These are phyloP conservation scores for Plectranthus barbatus DNA, from an alignment of 257 asterid species.

Conservation along the genomic window DNA sequence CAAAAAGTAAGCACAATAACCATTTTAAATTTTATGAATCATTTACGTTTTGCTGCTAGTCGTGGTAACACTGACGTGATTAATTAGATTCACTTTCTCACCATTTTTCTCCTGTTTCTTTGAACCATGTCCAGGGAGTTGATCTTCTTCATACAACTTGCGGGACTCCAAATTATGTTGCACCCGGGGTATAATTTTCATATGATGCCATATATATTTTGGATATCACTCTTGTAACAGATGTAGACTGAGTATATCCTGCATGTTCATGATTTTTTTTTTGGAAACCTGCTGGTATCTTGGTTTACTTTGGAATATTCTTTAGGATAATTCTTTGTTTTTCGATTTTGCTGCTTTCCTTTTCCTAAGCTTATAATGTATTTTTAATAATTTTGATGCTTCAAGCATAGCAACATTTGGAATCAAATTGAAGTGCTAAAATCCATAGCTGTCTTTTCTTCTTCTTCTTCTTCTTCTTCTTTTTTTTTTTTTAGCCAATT, in stretches of 20 bases:
- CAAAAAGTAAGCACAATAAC: constrained; percentile 47
- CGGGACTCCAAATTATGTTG: constrained; percentile 95
- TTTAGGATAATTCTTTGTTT: background rate
- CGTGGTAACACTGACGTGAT: background rate
- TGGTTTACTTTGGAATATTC: background rate
- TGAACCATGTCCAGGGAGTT: constrained; percentile 59
- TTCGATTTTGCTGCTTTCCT: too few relatives aligned
- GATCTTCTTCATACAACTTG: constrained; percentile 93
- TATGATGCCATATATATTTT: constrained; percentile 5
- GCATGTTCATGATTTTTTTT: constrained; percentile 4
- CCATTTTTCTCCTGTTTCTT: constrained; percentile 1
- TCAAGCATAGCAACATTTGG: background rate
- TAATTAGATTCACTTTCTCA: background rate
- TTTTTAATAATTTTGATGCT: background rate
- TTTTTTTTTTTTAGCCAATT: background rate
- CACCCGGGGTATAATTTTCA: constrained; percentile 70
- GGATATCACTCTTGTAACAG: background rate
- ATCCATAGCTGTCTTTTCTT: background rate
- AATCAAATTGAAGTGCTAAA: background rate
- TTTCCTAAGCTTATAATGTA: background rate
- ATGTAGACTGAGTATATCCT: background rate
- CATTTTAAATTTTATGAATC: constrained; percentile 2
- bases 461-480: too few relatives aligned
- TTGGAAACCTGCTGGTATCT: background rate
- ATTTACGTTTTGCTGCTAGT: background rate